phyloP scores from a whole-genome alignment of 345 rosid genomes.

The Abelmoschus esculentus region DNA sequence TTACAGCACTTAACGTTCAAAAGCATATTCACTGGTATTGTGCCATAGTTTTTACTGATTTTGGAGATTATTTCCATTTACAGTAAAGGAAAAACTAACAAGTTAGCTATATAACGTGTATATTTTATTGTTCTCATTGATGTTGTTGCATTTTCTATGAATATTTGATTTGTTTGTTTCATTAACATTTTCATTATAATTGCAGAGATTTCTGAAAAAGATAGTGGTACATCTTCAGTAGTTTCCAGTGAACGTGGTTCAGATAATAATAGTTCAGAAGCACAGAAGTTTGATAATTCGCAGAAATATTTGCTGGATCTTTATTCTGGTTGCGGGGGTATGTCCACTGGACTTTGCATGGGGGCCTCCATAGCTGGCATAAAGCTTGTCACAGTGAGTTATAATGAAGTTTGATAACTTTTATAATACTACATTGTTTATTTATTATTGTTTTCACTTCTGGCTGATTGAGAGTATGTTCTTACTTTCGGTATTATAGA shows the following conservation, averaged over 20 bases:
- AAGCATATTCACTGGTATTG: background rate
- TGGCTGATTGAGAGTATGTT: background rate
- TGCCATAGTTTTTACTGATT: background rate
- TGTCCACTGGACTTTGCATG: slow-evolving; percentile 76
- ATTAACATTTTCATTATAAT: background rate
- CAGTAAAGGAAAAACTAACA: background rate
- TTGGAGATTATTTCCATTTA: background rate
- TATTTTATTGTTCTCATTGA: background rate
- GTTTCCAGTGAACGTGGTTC: slow-evolving; percentile 31
- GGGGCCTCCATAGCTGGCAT: slow-evolving; percentile 49
- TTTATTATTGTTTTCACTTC: background rate
- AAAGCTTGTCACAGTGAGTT: slow-evolving; percentile 55
- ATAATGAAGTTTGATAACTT: background rate
- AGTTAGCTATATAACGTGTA: slow-evolving; percentile 10
- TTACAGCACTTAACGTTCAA: slow-evolving; percentile 45
- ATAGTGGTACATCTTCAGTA: slow-evolving; percentile 37
- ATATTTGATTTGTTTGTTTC: background rate
- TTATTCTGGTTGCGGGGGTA: slow-evolving; percentile 79
- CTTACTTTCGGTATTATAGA: slow-evolving; percentile 23
- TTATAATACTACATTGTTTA: background rate
- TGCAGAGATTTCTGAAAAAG: slow-evolving; percentile 24
- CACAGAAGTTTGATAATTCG: slow-evolving; percentile 17
- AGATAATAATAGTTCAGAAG: slow-evolving; percentile 16
- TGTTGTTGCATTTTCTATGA: background rate
- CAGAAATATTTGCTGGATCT: slow-evolving; percentile 42